These are phyloP conservation scores for Persicaria tinctoria DNA, from an alignment of 148 eudicot species.

Conservation along the genomic window DNA sequence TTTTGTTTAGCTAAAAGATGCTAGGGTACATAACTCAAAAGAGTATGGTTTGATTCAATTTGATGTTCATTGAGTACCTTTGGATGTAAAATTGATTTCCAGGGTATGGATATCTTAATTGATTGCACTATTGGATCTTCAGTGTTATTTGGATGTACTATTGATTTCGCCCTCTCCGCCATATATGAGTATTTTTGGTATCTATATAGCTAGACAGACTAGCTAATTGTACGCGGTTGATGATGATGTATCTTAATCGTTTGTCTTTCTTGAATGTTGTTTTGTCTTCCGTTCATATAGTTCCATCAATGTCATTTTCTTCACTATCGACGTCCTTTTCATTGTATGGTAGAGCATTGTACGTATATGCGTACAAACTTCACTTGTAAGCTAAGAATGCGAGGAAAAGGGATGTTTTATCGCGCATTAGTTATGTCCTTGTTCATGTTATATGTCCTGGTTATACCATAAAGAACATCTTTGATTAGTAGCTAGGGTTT, in stretches of 20 bases:
- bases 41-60: no score
- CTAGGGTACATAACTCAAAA: no score
- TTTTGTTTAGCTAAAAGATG: not conserved
- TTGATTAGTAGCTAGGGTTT: not conserved
- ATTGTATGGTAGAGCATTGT: not conserved
- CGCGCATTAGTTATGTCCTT: no score
- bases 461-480: not conserved
- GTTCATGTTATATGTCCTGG: no score
- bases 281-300: not conserved
- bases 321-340: not conserved
- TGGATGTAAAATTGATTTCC: no score
- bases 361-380: not conserved
- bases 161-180: not conserved
- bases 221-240: no score
- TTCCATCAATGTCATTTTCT: not conserved
- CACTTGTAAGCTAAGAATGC: not conserved
- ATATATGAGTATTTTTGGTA: no score
- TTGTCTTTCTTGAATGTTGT: not conserved
- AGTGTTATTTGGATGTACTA: not conserved
- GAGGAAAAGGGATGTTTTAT: not conserved
- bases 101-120: no score
- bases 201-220: no score
- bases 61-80: no score
- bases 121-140: not conserved
- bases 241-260: not conserved